These are phyloP conservation scores for Tuber brumale DNA, from an alignment of 495 filamentous ascomycete genomes.

Conservation along the genomic window DNA sequence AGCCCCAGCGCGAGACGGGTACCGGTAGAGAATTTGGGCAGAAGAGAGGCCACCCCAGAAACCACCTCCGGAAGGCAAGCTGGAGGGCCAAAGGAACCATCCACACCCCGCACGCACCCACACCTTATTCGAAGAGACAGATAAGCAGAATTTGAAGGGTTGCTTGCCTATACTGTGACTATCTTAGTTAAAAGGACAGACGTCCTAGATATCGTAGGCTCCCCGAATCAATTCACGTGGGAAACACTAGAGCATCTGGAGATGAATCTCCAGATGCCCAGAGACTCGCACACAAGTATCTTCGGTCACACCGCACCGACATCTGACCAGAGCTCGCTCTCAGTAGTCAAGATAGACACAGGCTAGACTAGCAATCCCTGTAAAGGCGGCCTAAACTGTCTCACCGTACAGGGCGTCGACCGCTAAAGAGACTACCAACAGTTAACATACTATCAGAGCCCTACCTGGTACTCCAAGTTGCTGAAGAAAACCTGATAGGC, in stretches of 20 bases:
- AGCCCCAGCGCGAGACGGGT: not conserved
- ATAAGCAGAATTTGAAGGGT: not conserved
- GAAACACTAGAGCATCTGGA: not conserved
- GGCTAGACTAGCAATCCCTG: not conserved
- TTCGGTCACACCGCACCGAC: not conserved
- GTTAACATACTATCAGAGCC: not conserved
- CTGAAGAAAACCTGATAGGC: not conserved
- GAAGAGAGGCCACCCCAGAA: not conserved
- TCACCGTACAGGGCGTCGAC: not conserved
- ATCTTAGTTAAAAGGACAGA: not conserved
- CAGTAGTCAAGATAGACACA: not conserved
- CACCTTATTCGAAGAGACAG: conserved; percentile 2
- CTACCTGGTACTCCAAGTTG: not conserved
- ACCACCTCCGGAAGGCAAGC: not conserved
- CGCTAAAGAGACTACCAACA: not conserved
- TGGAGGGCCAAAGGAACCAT: not conserved
- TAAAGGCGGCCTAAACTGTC: not conserved
- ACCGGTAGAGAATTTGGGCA: not conserved
- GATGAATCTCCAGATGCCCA: not conserved
- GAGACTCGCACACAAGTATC: not conserved
- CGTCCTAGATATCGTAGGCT: not conserved
- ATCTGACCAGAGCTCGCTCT: not conserved
- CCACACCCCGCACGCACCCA: not conserved
- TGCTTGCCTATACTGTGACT: conserved; percentile 3
- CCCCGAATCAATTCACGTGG: not conserved